Evolutionary conservation across 2,329 filamentous ascomycete genomes (phyloP).

Genomic region (Trichoderma sp.): DNA sequence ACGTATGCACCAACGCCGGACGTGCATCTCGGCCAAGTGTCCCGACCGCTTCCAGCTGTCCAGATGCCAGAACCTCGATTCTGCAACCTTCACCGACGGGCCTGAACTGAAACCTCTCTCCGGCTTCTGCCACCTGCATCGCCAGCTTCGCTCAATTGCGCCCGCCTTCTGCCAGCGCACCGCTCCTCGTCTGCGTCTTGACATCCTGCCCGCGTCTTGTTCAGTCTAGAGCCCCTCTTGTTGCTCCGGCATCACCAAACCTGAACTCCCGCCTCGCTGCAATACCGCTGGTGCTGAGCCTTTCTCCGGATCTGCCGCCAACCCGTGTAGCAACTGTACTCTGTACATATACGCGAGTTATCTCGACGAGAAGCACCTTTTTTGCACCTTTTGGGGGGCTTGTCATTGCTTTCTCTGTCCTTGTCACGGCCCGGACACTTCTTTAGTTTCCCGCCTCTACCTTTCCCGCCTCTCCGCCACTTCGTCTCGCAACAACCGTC

Average conservation of each 20-base stretch:
- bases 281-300: background rate
- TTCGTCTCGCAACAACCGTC: background rate
- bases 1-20: background rate
- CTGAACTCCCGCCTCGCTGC: background rate
- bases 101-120: background rate
- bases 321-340: background rate
- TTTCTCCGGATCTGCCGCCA: background rate
- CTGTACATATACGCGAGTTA: background rate
- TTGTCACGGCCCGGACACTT: background rate
- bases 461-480: slow-evolving; percentile 2
- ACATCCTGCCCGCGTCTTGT: background rate
- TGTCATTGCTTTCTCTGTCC: background rate
- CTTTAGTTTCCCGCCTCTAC: background rate
- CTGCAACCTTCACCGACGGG: slow-evolving; percentile 20
- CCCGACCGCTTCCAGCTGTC: slow-evolving; percentile 19
- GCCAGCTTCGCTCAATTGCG: slow-evolving; percentile 15
- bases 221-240: background rate
- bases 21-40: slow-evolving; percentile 13
- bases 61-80: slow-evolving; percentile 17
- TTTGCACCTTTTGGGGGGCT: background rate
- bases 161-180: background rate
- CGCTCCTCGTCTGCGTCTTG: background rate
- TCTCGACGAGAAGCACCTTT: background rate
- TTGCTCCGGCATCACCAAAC: background rate
- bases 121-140: background rate